Base-by-base conservation (phyloP, 805 yeast species). In the Pichia gijzeniarum region DNA sequence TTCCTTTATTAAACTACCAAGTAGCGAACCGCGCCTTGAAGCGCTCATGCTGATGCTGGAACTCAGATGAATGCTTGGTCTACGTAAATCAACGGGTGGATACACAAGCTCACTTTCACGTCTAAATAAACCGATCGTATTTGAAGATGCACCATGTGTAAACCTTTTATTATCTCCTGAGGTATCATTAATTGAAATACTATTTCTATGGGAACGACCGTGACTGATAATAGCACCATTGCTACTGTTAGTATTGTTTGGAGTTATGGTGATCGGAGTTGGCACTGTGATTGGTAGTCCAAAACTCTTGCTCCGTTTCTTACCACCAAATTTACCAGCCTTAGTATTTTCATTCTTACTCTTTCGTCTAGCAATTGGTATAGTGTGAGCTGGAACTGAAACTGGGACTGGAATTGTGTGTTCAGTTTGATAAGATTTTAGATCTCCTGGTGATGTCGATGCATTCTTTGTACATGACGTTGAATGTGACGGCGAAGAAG, bases 1-100 rank as follows among this genome's bases (percentile, higher is more conserved):
- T 33, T 48, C 51, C 35, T 41, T 48, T 27, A 48, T 48, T 12
- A 48, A 32, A 18, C 40, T 34, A 5, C 51, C 50, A 10, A 50
- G 25, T 9, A 47, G 19, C 6, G 51, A 55, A 10, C 50, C 53
- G 20, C 47, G 35, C 40, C 52, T 50, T 14, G 59, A 47, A 16
- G 43, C 44, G 30, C 41, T 38, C 28, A 48, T 6, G n/a, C 45
- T 40, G 3, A 43, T 38, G 20, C 47, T 44, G 19, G 47, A 21
- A 5, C 41, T 35, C 4, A 35, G 8, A 25, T 43, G 45, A 37
- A 40, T 40, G n/a, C 45, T 36, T 32, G 43, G 17, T 17, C 48
- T 40, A 19, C 40, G 40, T 18, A 49, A 31, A 12, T 41, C 49
- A 21, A 27, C 30, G 13, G 53, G 53, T 12, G 53, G 53, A 16